phyloP scores from a whole-genome alignment of 495 filamentous ascomycete genomes.

The Neurospora sp. region DNA sequence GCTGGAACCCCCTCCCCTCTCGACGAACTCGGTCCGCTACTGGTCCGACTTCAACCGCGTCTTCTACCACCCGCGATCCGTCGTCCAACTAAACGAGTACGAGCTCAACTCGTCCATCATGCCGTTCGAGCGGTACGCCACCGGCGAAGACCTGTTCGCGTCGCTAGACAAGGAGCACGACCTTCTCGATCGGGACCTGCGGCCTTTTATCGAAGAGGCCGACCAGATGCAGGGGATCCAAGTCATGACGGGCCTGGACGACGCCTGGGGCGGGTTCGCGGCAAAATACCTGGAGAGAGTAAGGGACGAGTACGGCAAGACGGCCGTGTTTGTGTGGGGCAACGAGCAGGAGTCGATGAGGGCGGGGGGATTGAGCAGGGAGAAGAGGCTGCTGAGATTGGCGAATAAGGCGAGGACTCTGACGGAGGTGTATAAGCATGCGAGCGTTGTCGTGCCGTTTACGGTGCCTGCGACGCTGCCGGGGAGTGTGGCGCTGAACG shows the following conservation, averaged over 20 bases:
- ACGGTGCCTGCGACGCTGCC: constrained; percentile 49
- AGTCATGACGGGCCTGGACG: constrained; percentile 65
- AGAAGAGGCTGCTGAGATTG: constrained; percentile 38
- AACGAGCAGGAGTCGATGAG: constrained; percentile 1
- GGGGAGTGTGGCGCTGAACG: constrained; percentile 50
- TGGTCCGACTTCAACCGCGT: constrained; percentile 93
- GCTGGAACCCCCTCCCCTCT: constrained; percentile 49
- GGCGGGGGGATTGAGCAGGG: constrained; percentile 12
- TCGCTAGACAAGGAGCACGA: constrained; percentile 78
- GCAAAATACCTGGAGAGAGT: constrained; percentile 69
- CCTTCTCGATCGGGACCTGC: constrained; percentile 75
- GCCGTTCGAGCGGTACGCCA: constrained; percentile 74
- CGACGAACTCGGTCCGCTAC: constrained; percentile 64
- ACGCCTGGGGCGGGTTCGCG: constrained; percentile 90
- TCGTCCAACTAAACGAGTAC: constrained; percentile 82
- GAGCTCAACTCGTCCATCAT: constrained; percentile 64
- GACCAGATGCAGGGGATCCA: constrained; percentile 87
- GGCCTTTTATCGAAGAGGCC: constrained; percentile 83
- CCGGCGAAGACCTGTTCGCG: constrained; percentile 75
- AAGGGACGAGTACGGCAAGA: constrained; percentile 85
- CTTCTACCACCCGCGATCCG: constrained; percentile 84
- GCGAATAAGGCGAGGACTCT: constrained; percentile 63
- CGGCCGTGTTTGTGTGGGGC: constrained; percentile 67
- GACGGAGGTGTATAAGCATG: constrained; percentile 53
- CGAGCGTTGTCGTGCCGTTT: constrained; percentile 73